These are phyloP conservation scores for Trichoderma simmonsii DNA, from an alignment of 2,329 filamentous ascomycete species.

Conservation along the genomic window DNA sequence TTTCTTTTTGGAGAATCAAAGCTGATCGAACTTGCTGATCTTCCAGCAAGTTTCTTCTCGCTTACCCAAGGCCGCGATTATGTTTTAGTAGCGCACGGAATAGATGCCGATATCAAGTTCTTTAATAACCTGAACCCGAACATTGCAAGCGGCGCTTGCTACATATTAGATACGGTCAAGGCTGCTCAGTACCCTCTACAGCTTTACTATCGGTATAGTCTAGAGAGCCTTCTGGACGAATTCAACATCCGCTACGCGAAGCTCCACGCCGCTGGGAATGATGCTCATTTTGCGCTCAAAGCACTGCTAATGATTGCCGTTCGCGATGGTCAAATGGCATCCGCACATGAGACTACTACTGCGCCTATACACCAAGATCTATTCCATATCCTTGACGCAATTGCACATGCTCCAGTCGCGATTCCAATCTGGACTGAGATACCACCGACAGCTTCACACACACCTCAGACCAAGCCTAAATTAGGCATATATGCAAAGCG, in stretches of 20 bases:
- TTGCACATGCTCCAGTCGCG: not conserved
- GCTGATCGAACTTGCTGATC: not conserved
- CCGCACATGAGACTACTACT: not conserved
- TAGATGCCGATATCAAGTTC: constrained; percentile 19
- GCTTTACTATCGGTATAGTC: constrained; percentile 26
- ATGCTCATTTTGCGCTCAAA: constrained; percentile 27
- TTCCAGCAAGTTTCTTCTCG: constrained; percentile 6
- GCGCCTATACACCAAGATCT: not conserved
- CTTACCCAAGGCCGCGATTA: constrained; percentile 19
- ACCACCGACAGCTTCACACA: not conserved
- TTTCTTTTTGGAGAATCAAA: constrained; percentile 22
- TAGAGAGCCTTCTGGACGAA: constrained; percentile 26
- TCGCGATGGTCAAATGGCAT: not conserved
- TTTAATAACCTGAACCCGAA: constrained; percentile 20
- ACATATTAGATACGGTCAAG: constrained; percentile 29
- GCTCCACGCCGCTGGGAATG: constrained; percentile 27
- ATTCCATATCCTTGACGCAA: not conserved
- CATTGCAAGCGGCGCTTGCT: constrained; percentile 14
- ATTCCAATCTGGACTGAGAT: not conserved
- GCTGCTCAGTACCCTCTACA: constrained; percentile 26
- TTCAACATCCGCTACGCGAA: constrained; percentile 19
- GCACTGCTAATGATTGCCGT: constrained; percentile 23
- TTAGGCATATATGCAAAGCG: not conserved
- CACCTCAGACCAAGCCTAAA: not conserved
- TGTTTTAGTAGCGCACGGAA: constrained; percentile 21